A percentile compares a stretch with the other conserved stretches of the same genome.
Conservation (phyloP, 306 rosid species). For the Sechiopsis laciniata region DNA sequence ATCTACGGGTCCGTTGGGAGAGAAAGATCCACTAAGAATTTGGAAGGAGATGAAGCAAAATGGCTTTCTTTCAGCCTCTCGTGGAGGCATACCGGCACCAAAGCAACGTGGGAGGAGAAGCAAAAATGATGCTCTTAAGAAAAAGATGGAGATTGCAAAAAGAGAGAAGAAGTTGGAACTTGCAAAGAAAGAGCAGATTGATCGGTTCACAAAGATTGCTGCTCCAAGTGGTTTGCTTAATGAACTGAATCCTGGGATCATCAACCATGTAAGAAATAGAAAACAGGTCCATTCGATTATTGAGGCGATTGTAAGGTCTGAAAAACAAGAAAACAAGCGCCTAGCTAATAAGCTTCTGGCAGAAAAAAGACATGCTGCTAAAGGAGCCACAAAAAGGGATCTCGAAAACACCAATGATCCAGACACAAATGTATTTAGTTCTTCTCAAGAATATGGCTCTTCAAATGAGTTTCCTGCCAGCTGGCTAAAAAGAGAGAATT, state of each 20-base stretch:
- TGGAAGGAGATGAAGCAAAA: slow-evolving; percentile 92
- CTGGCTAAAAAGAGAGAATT: slow-evolving; percentile 39
- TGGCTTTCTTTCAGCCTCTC: slow-evolving; percentile 77
- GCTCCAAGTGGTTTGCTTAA: slow-evolving; percentile 96
- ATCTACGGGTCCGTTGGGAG: slow-evolving; percentile 53
- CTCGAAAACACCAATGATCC: slow-evolving; percentile 32
- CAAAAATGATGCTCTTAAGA: slow-evolving; percentile 56
- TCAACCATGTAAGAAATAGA: slow-evolving; percentile 90
- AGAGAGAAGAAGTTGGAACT: slow-evolving; percentile 76
- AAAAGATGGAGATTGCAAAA: slow-evolving; percentile 74
- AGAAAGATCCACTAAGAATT: slow-evolving; percentile 52
- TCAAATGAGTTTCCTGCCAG: slow-evolving; percentile 29
- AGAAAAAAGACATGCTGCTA: slow-evolving; percentile 31
- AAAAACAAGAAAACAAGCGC: slow-evolving; percentile 44
- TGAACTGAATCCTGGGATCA: slow-evolving; percentile 94
- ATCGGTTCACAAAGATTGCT: slow-evolving; percentile 73
- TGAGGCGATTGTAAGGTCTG: slow-evolving; percentile 79
- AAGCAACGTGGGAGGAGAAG: slow-evolving; percentile 69
- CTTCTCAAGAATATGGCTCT: slow-evolving; percentile 32
- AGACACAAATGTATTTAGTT: slow-evolving; percentile 30
- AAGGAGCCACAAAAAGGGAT: slow-evolving; percentile 37
- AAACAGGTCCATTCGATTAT: slow-evolving; percentile 92
- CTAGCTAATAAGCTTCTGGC: slow-evolving; percentile 43
- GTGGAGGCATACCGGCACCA: slow-evolving; percentile 82
- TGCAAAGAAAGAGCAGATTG: slow-evolving; percentile 81